A percentile compares a stretch with the other conserved stretches of the same genome.
phyloP scores from a whole-genome alignment of 148 eudicot genomes.

The Mesembryanthemum crystallinum region DNA sequence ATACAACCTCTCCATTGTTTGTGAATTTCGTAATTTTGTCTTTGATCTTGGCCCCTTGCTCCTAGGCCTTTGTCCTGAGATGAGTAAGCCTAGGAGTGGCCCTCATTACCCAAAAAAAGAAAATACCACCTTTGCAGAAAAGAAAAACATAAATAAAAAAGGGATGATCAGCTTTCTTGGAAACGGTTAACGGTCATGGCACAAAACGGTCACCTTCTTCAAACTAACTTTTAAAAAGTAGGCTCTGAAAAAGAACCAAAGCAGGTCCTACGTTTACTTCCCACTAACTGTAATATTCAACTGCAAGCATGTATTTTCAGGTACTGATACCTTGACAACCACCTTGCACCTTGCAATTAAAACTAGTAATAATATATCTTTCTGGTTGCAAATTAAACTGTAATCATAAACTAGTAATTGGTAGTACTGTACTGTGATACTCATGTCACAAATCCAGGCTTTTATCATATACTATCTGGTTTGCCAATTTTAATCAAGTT shows the following conservation, averaged over 20 bases:
- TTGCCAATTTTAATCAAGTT: too few species aligned
- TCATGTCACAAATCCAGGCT: constrained; percentile 8
- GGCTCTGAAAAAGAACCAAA: constrained; percentile 21
- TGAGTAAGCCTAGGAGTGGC: too few species aligned
- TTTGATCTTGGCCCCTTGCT: too few species aligned
- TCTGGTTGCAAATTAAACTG: neutral
- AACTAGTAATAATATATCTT: neutral
- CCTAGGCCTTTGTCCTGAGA: too few species aligned
- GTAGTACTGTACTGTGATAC: neutral
- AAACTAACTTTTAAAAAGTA: constrained; percentile 40
- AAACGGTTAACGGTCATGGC: constrained; percentile 30
- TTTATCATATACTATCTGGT: neutral
- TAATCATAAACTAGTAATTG: neutral
- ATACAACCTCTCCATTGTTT: too few species aligned
- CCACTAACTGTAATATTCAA: constrained; percentile 28
- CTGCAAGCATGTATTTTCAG: constrained; percentile 4
- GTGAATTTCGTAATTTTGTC: too few species aligned
- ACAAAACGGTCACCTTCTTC: constrained; percentile 25
- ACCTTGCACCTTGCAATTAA: constrained; percentile 11
- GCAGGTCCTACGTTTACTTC: constrained; percentile 17
- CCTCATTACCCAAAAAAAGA: neutral
- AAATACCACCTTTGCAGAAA: neutral
- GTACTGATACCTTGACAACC: neutral
- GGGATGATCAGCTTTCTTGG: constrained; percentile 24
- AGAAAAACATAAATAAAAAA: neutral